Evolutionary conservation across 2,329 filamentous ascomycete species (phyloP).

Genomic region (Clathrospora elynae): DNA sequence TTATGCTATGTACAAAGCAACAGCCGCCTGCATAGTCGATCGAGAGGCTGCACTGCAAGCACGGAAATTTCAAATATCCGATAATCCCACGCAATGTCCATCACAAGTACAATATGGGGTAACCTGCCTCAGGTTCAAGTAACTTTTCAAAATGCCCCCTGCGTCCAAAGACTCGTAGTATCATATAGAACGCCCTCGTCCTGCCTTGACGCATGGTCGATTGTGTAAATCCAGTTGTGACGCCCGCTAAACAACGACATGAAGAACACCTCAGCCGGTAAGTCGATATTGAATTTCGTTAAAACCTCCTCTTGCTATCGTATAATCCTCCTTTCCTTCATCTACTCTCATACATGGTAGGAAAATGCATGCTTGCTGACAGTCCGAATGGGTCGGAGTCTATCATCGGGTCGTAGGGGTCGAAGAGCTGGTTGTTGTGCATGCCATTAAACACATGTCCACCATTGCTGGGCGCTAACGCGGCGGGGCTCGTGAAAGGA

Average conservation of each 20-base stretch:
- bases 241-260: slow-evolving; percentile 43
- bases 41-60: slow-evolving; percentile 17
- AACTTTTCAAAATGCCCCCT: slow-evolving; percentile 38
- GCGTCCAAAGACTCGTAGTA: slow-evolving; percentile 7
- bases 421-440: slow-evolving; percentile 62
- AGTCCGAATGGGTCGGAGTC: slow-evolving; percentile 94
- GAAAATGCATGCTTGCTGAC: slow-evolving; percentile 94
- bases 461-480: slow-evolving; percentile 42
- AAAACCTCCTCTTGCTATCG: slow-evolving; percentile 14
- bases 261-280: slow-evolving; percentile 17
- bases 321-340: slow-evolving; percentile 31
- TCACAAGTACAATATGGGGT: slow-evolving; percentile 13
- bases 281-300: slow-evolving; percentile 8
- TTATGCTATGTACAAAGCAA: slow-evolving; percentile 33
- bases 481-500: slow-evolving; percentile 41
- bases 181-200: slow-evolving; percentile 32
- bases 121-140: slow-evolving; percentile 12
- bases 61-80: slow-evolving; percentile 4
- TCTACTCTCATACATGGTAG: slow-evolving; percentile 67
- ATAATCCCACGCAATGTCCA: slow-evolving; percentile 6
- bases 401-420: slow-evolving; percentile 81
- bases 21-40: slow-evolving; percentile 14
- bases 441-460: slow-evolving; percentile 50
- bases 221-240: slow-evolving; percentile 16
- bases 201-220: slow-evolving; percentile 22